Base-by-base conservation (phyloP, 768 basidiomycete species). In the Hericium coralloides region DNA sequence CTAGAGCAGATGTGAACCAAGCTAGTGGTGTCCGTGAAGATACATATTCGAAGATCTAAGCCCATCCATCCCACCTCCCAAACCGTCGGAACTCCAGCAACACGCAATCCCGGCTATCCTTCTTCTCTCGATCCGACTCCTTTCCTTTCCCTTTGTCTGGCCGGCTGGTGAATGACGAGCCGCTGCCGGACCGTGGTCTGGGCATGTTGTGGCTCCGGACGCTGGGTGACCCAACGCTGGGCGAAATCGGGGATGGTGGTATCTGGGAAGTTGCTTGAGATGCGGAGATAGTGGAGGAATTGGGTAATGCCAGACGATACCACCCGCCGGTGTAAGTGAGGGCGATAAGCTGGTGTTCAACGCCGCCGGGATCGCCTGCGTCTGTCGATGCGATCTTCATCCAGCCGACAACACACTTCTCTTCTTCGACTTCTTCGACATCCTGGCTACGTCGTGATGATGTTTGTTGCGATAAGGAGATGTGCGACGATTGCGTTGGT, bases 31-130 rank as follows among this genome's bases (percentile, higher is more conserved):
- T 31, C 31, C 31, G 31, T 31, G 31, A 31, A 31, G 31, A 31
- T 31, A 31, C 31, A 31, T 36, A 23, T 20, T 47, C 50, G 47
- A 55, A 58, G 84, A 36, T 76, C 82, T 60, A 63, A 43, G 57
- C 58, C 92, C 92, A 94, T 0, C 91, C 92, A 74, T 94, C 92
- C 89, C 91, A 92, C 55, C 89, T 76, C 22, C 92, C 92, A 66
- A 85, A 93, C 61, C 86, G 77, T 60, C 90, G 73, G 68, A 84
- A 94, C 67, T 94, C 92, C 62, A 83, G 76, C 52, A 94, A 66
- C 12, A 77, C 73, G 67, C 92, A 85, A 26, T 85, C 81, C 50
- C 82, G 75, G 58, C 80, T 78, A 58, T 85, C 79, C 67, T 81
- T 83, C 53, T 72, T 70, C 50, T 82, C 80, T 38, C 74, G 73